Base-by-base conservation (phyloP, 176 grass and related monocot species). In the Lolium multiflorum region DNA sequence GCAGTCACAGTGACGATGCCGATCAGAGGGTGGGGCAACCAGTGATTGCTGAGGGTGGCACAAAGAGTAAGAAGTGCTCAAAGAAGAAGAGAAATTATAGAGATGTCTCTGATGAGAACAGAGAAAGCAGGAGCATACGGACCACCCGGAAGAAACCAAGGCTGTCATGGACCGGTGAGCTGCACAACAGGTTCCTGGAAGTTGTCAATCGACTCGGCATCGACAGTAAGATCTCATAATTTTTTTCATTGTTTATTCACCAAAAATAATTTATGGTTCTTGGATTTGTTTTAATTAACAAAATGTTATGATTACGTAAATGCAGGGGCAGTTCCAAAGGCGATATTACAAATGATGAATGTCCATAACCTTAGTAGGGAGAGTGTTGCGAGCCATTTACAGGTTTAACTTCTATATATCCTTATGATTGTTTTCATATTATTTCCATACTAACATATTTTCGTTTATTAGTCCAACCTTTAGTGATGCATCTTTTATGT, bases 381-480 rank as follows among this genome's bases (percentile, higher is more conserved):
- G 38, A 83, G 88, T 74, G 56, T 95, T 9, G 89, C 91, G 8
- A 98, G 93, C 35, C 95, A 98, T 87, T 71, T 98, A 0, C 95
- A 98, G 83, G 95, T 91, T 78, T 83, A 61, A 16, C 81, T 81
- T 57, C 62, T 49, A 57, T 56, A 41, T 41, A 41, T 41, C 49
- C 59, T 88, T 70, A 38, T 14, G 4, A 15, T 84, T n/a, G 12
- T 46, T 4, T 73, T 83, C 12, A 9, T 4, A 52, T 82, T 5
- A 0, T 11, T 82, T 65, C 3, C 46, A 2, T 20, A 63, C 12
- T 13, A 68, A 68, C 26, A 35, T 6, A 28, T 67, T 41, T 41
- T 41, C 39, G 6, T 41, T 41, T 41, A 41, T 43, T 28, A 24
- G 52, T 41, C 39, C 39, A 41, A 6, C 0, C 39, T 41, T 41